Conservation (phyloP, 2,329 filamentous ascomycete genomes). For the Huntiella bhutanensis region DNA sequence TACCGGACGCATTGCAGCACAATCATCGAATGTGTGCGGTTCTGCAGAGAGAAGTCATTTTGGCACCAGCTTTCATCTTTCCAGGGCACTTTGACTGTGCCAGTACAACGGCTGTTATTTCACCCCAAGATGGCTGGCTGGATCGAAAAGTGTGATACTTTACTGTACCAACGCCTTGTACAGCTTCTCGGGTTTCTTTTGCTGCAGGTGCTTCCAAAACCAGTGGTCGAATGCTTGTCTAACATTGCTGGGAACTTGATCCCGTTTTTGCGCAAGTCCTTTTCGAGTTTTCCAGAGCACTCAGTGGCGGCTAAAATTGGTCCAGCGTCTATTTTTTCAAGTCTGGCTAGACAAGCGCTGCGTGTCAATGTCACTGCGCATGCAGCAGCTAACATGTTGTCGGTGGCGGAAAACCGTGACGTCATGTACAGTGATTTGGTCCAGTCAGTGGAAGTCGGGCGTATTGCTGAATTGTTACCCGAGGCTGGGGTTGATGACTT, state of each 20-base stretch:
- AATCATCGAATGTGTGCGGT: slow-evolving; percentile 84
- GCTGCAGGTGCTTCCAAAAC: slow-evolving; percentile 74
- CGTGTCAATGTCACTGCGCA: slow-evolving; percentile 88
- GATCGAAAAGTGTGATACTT: slow-evolving; percentile 90
- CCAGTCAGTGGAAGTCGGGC: slow-evolving; percentile 41
- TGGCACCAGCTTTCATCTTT: slow-evolving; percentile 91
- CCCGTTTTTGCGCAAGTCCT: slow-evolving; percentile 63
- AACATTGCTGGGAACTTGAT: slow-evolving; percentile 73
- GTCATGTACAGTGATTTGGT: slow-evolving; percentile 94
- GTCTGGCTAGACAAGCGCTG: slow-evolving; percentile 67
- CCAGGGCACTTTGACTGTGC: slow-evolving; percentile 88
- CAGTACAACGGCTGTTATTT: slow-evolving; percentile 79
- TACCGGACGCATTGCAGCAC: slow-evolving; percentile 93
- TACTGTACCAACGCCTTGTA: slow-evolving; percentile 95
- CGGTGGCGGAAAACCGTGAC: slow-evolving; percentile 71
- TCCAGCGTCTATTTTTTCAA: slow-evolving; percentile 75
- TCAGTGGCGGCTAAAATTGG: slow-evolving; percentile 74
- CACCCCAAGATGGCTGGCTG: slow-evolving; percentile 67
- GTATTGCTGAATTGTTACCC: slow-evolving; percentile 44
- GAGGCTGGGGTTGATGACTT: slow-evolving; percentile 47
- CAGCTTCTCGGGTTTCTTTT: slow-evolving; percentile 76
- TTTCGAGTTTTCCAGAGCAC: slow-evolving; percentile 67
- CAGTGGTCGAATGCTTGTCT: slow-evolving; percentile 69
- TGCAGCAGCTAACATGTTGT: slow-evolving; percentile 81
- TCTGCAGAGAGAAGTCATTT: slow-evolving; percentile 91